A percentile compares a stretch with the other conserved stretches of the same genome.
Evolutionary conservation across 495 filamentous ascomycete species (phyloP).

Genomic region (Penicillium samsonianum): DNA sequence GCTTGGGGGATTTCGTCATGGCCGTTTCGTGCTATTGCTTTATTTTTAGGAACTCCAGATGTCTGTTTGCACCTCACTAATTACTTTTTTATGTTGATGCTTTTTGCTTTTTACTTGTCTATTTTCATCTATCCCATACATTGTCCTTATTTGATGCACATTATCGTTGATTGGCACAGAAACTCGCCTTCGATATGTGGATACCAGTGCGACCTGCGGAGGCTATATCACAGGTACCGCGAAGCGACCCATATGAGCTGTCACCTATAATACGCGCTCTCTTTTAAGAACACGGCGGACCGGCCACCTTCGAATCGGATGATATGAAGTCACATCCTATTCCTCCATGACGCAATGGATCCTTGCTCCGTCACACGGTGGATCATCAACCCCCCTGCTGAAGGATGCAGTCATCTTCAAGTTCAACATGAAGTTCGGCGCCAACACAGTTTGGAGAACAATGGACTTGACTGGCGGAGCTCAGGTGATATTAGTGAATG

Average conservation of each 20-base stretch:
- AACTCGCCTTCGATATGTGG: not conserved
- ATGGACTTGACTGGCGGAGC: not conserved
- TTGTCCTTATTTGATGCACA: too few species aligned
- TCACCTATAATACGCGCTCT: slow-evolving; percentile 5
- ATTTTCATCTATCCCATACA: not conserved
- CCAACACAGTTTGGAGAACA: not conserved
- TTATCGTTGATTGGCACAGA: not conserved
- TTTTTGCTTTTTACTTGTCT: not conserved
- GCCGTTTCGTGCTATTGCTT: slow-evolving; percentile 4
- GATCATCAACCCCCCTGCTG: slow-evolving; percentile 7
- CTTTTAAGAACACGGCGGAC: slow-evolving; percentile 3
- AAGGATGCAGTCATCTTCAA: slow-evolving; percentile 10
- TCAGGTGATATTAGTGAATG: not conserved
- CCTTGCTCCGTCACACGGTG: slow-evolving; percentile 10
- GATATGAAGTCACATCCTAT: slow-evolving; percentile 12
- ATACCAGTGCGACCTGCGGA: slow-evolving; percentile 8
- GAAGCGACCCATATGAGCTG: slow-evolving; percentile 4
- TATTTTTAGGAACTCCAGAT: not conserved
- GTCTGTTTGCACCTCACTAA: not conserved
- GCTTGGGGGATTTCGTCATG: slow-evolving; percentile 10
- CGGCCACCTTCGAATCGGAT: slow-evolving; percentile 13
- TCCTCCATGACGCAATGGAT: slow-evolving; percentile 5
- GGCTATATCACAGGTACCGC: slow-evolving; percentile 13
- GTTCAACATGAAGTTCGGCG: slow-evolving; percentile 5
- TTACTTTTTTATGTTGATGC: not conserved